These are phyloP conservation scores for Hypoxylon sp. DNA, from an alignment of 2,329 filamentous ascomycete genomes.

Conservation along the genomic window DNA sequence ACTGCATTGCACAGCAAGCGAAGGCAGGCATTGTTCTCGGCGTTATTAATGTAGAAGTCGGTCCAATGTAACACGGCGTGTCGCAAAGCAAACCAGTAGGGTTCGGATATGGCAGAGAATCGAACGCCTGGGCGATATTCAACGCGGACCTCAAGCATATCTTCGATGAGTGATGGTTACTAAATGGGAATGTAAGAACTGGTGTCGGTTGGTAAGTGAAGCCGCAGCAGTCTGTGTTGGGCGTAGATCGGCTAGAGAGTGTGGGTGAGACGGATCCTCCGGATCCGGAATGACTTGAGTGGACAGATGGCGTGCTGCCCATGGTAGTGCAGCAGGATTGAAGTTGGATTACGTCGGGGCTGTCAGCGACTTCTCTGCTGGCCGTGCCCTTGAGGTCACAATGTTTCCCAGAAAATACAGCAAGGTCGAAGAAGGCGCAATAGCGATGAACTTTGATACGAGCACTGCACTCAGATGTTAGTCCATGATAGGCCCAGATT, in stretches of 20 bases:
- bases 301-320: constrained; percentile 42
- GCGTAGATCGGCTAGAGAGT: constrained; percentile 49
- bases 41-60: constrained; percentile 55
- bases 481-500: not conserved
- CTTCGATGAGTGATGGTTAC: constrained; percentile 61
- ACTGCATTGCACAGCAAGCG: constrained; percentile 62
- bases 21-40: constrained; percentile 62
- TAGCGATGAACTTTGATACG: constrained; percentile 66
- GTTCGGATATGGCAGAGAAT: constrained; percentile 61
- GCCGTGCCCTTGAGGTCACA: constrained; percentile 60
- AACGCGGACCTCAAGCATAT: constrained; percentile 64
- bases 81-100: constrained; percentile 55
- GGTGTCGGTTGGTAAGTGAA: constrained; percentile 37
- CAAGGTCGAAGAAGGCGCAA: constrained; percentile 64
- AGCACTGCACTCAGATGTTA: constrained; percentile 54
- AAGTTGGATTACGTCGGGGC: constrained; percentile 52
- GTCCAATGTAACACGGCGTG: constrained; percentile 54
- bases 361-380: constrained; percentile 42
- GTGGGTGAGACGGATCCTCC: constrained; percentile 50
- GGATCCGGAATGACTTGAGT: constrained; percentile 45
- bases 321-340: constrained; percentile 55
- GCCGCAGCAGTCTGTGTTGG: constrained; percentile 41
- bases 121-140: constrained; percentile 62
- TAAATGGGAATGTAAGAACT: constrained; percentile 57
- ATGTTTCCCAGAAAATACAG: constrained; percentile 63